Base-by-base conservation (phyloP, 2,329 filamentous ascomycete species). In the Plenodomus lindquistii region DNA sequence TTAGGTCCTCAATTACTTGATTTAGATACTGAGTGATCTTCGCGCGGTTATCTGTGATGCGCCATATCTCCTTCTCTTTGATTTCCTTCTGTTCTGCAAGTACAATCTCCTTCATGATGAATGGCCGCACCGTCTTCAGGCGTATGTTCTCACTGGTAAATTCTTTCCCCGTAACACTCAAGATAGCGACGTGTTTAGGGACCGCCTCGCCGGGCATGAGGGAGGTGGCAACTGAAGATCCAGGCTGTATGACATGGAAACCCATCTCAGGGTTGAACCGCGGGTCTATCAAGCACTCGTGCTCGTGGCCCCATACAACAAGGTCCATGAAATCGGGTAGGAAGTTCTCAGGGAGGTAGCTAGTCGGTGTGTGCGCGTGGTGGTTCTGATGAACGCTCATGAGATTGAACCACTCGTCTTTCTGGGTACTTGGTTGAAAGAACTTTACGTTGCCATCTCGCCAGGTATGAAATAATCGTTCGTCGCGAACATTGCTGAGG, bases 331-430 rank as follows among this genome's bases (percentile, higher is more conserved):
- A 97, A 16, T 91, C 86, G 0, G 94, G 95, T 0, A 99, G 78
- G 63, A 97, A 94, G 61, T 88, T 91, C 66, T 99, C 95, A 0
- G 95, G 93, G 0, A 99, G 81, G 66, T 96, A 97, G n/a, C 89
- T 87, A 0, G 93, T 97, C 16, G 92, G 85, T 0, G 90, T 96
- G 66, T 97, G 88, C 0, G 92, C 90, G 63, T 94, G 85, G 65
- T 97, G 94, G 61, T 99, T 99, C 67, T 99, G 94, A 67, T 99
- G 94, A 2, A 99, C 89, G 31, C 89, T 87, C 76, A 99, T 86
- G 49, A 99, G 73, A 65, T 97, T 97, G 79, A 97, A 99, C 89
- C 93, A 99, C 60, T 97, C 91, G 16, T 83, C 77, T 65, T 87
- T 87, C 59, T 96, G 89, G 15, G 86, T 82, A 16, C 83, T 83